phyloP scores from a whole-genome alignment of 1,284 basidiomycete genomes.

The Coniferiporia sulphurascens region DNA sequence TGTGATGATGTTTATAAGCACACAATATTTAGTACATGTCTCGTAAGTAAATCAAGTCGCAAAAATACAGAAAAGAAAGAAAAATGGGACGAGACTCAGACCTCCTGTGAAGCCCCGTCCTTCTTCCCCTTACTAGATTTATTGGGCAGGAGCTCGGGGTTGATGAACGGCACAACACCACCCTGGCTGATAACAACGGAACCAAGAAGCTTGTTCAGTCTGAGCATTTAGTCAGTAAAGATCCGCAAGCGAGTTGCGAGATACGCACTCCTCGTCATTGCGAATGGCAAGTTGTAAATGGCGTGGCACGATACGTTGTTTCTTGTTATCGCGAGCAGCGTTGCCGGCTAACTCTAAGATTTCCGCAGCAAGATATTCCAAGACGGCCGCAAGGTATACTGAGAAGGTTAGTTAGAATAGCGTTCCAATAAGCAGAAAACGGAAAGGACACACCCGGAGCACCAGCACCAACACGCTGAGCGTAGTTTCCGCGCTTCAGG shows the following conservation, averaged over 20 bases:
- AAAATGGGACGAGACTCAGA: constrained; percentile 23
- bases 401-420: constrained; percentile 9
- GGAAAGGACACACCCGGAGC: constrained; percentile 57
- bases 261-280: constrained; percentile 70
- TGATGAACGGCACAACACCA: constrained; percentile 72
- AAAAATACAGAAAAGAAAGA: constrained; percentile 6
- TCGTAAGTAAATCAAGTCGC: constrained; percentile 5
- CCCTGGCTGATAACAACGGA: constrained; percentile 79
- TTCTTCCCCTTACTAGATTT: constrained; percentile 58
- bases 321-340: constrained; percentile 71
- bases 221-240: constrained; percentile 21
- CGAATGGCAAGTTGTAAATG: constrained; percentile 84
- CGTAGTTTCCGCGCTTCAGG: constrained; percentile 78
- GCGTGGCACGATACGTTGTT: constrained; percentile 80
- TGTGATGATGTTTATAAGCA: constrained; percentile 15
- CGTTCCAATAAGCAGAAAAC: background rate
- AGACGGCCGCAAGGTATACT: constrained; percentile 85
- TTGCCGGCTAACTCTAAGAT: constrained; percentile 87
- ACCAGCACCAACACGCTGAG: constrained; percentile 63
- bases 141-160: constrained; percentile 64
- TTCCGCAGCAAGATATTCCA: constrained; percentile 84
- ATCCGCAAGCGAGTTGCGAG: constrained; percentile 1
- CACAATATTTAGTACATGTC: constrained; percentile 22
- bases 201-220: constrained; percentile 69
- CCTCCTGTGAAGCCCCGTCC: constrained; percentile 39